Base-by-base conservation (phyloP, 2,329 filamentous ascomycete species). In the Didymosphaeria variabile region DNA sequence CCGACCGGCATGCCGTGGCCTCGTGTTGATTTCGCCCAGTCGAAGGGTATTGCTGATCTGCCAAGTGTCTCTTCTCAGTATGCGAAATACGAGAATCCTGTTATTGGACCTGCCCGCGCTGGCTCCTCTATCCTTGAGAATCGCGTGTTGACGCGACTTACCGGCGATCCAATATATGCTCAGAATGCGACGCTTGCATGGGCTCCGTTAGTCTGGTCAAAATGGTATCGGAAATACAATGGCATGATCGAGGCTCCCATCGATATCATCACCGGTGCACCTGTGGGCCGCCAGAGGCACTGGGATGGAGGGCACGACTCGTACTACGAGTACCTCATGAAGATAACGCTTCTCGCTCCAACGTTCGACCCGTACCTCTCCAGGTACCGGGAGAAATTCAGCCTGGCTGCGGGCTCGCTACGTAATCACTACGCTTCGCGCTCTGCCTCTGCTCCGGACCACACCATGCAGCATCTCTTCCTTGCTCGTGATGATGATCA, bases 121-220 rank as follows among this genome's bases (percentile, higher is more conserved):
- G 81, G 80, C 23, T 81, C 79, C 2, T 80, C 79, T 21, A 81
- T 81, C 57, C 72, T 83, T 31, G 81, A 83, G 65, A 80, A 81
- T 57, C 75, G 77, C 15, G 76, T 77, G 13, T 67, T 83, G 42
- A 79, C 74, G 5, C 74, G 76, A 40, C 63, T 82, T 58, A 82
- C 79, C 17, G 77, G 78, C 21, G 67, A 81, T 45, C 56, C 63
- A 5, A 70, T 76, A n/a, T 83, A 82, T 65, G 69, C 73, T 9
- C 70, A 58, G 36, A 82, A 82, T 60, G 77, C 81, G 3, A 82
- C 80, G 4, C 69, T 70, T 50, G 78, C 80, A 29, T 82, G 81
- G 81, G 74, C 77, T 29, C 77, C 79, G 31, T 70, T 83, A n/a
- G 80, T 83, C 9, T 82, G 80, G 79, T 78, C 73, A 36, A 78